Conservation (phyloP, 2,329 filamentous ascomycete species). For the Cadophora luteo-olivacea region DNA sequence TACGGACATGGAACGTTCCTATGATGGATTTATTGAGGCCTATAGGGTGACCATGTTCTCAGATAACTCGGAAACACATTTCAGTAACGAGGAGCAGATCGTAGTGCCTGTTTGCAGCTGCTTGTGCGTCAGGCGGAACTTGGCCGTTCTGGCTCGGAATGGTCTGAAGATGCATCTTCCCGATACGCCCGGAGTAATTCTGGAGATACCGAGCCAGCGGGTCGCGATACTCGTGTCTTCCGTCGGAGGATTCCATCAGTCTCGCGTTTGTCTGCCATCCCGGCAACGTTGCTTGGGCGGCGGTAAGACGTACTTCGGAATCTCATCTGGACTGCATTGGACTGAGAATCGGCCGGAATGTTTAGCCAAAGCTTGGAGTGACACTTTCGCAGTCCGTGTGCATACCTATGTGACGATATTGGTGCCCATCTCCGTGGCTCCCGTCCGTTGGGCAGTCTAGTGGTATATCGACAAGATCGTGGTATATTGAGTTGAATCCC, state of each 20-base stretch:
- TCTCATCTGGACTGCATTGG: no score
- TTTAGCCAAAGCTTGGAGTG: no score
- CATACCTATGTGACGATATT: no score
- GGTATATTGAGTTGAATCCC: no score
- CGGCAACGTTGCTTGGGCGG: not conserved
- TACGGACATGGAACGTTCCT: no score
- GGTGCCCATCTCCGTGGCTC: no score
- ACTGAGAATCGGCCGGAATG: no score
- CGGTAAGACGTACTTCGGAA: not conserved
- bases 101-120: not conserved
- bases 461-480: no score
- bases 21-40: not conserved
- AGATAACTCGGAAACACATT: not conserved
- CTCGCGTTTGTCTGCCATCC: not conserved
- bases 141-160: not conserved
- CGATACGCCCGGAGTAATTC: not conserved
- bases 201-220: not conserved
- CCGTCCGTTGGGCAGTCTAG: no score
- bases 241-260: not conserved
- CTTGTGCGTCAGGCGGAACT: constrained; percentile 12
- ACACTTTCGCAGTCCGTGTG: no score
- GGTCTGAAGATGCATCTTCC: constrained; percentile 8
- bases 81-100: not conserved
- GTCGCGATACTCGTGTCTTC: no score
- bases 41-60: not conserved